Evolutionary conservation across 2,329 filamentous ascomycete genomes (phyloP).

Genomic region (Stachybotrys elegans): DNA sequence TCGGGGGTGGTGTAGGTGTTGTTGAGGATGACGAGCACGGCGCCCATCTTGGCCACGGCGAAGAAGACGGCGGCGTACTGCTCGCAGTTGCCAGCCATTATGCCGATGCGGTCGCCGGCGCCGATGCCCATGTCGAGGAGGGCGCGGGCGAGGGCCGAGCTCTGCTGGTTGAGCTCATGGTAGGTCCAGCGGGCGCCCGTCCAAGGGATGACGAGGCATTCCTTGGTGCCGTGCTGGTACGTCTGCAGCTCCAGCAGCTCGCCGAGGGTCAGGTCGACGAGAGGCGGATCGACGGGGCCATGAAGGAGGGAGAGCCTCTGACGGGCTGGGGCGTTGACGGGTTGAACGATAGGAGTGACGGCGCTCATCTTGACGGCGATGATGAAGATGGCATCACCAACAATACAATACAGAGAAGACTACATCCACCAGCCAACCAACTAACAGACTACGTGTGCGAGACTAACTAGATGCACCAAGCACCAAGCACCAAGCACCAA

Average conservation of each 20-base stretch:
- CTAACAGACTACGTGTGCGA: too few relatives aligned
- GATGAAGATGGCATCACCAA: too few relatives aligned
- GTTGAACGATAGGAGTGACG: conserved; percentile 20
- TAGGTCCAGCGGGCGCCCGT: conserved; percentile 71
- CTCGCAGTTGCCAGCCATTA: conserved; percentile 76
- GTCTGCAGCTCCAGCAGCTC: conserved; percentile 69
- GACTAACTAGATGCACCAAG: too few relatives aligned
- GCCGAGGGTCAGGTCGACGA: conserved; percentile 67
- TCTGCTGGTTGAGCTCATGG: conserved; percentile 57
- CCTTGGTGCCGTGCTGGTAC: conserved; percentile 56
- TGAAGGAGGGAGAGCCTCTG: conserved; percentile 56
- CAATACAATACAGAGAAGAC: too few relatives aligned
- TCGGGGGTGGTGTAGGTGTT: conserved; percentile 76
- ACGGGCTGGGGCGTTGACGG: conserved; percentile 21
- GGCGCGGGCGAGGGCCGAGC: conserved; percentile 57
- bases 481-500: too few relatives aligned
- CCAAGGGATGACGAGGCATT: conserved; percentile 72
- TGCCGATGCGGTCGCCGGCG: conserved; percentile 64
- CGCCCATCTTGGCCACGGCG: conserved; percentile 61
- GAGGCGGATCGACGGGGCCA: conserved; percentile 62
- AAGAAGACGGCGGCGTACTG: conserved; percentile 77
- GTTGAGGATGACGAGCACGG: conserved; percentile 71
- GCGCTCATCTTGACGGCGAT: conserved; percentile 20
- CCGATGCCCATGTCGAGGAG: conserved; percentile 62
- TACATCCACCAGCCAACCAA: too few relatives aligned